Evolutionary conservation across 768 basidiomycete genomes (phyloP).

Genomic region (Heimioporus sp.): DNA sequence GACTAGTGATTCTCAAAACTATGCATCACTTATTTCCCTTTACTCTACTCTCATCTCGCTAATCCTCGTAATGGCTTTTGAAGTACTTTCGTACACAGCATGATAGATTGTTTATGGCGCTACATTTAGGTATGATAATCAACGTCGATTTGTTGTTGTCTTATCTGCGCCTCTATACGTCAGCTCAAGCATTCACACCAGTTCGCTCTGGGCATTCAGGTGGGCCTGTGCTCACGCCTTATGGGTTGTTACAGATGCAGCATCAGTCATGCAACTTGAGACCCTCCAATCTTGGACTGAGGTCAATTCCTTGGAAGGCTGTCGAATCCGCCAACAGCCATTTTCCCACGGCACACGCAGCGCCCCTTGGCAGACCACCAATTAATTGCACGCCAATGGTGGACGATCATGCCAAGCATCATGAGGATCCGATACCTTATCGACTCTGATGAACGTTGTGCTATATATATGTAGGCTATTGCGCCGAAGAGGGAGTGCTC

Average conservation of each 20-base stretch:
- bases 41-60: neutral
- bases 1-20: neutral
- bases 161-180: neutral
- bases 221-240: neutral
- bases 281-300: no score
- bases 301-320: no score
- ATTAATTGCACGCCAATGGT: neutral
- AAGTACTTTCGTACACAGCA: neutral
- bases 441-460: neutral
- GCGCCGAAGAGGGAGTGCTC: neutral
- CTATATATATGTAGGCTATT: conserved; percentile 1
- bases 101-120: neutral
- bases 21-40: neutral
- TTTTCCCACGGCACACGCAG: neutral
- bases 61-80: neutral
- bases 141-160: neutral
- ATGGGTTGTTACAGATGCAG: neutral
- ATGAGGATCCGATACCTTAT: neutral
- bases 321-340: neutral
- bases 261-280: no score
- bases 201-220: neutral
- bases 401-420: conserved; percentile 3
- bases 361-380: conserved; percentile 8
- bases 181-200: neutral
- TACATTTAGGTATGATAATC: conserved; percentile 11